A percentile compares a stretch with the other conserved stretches of the same genome.
Conservation (phyloP, 2,329 filamentous ascomycete genomes). For the Fusarium gaditjirri region DNA sequence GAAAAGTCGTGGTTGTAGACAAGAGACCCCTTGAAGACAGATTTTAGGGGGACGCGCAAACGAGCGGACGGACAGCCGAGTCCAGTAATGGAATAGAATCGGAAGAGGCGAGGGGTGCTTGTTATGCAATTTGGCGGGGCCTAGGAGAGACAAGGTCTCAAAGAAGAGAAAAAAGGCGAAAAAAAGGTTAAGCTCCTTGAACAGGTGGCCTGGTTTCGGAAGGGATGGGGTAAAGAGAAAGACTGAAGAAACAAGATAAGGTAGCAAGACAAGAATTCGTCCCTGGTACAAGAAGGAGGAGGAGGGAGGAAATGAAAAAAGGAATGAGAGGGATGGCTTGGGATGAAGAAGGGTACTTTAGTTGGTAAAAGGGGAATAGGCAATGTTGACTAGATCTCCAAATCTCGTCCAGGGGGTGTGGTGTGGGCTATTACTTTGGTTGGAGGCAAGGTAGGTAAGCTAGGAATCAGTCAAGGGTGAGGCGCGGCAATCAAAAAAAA, state of each 20-base stretch:
- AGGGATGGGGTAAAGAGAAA: constrained; percentile 36
- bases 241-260: constrained; percentile 39
- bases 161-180: constrained; percentile 47
- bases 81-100: constrained; percentile 45
- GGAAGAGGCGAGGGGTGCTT: constrained; percentile 44
- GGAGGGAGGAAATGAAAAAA: constrained; percentile 16
- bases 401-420: constrained; percentile 32
- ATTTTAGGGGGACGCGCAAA: constrained; percentile 52
- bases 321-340: constrained; percentile 16
- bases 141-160: constrained; percentile 38
- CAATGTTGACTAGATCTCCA: constrained; percentile 24
- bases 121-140: constrained; percentile 53
- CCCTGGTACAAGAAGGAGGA: constrained; percentile 31
- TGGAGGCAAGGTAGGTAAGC: constrained; percentile 1
- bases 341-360: constrained; percentile 27
- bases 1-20: constrained; percentile 37
- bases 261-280: constrained; percentile 32
- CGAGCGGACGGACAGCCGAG: constrained; percentile 53
- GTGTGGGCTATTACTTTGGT: constrained; percentile 24
- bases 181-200: constrained; percentile 23
- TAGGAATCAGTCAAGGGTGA: constrained; percentile 26
- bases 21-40: constrained; percentile 45
- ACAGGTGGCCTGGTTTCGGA: constrained; percentile 28
- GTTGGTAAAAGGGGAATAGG: constrained; percentile 36
- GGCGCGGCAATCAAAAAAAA: constrained; percentile 50